Percentiles rank a stretch among this genome's conserved stretches.
Conservation (phyloP, 106 monocot species). For the Acanthochlamys bracteata region DNA sequence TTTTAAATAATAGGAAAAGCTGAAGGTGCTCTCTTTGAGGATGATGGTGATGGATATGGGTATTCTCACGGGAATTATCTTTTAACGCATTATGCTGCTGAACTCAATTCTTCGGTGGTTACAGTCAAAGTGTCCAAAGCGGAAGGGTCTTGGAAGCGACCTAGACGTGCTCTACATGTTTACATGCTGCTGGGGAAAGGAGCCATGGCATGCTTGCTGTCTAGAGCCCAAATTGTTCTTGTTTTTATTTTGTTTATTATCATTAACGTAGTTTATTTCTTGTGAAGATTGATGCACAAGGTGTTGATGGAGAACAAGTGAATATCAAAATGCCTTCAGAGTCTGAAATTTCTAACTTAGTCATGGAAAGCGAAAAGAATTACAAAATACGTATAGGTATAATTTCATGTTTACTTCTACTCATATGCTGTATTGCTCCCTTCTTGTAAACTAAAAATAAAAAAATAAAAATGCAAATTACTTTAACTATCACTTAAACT, state of each 20-base stretch:
- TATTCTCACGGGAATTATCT: slow-evolving; percentile 64
- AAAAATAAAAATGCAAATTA: too few species aligned
- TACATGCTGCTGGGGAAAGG: slow-evolving; percentile 67
- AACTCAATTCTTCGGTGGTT: slow-evolving; percentile 58
- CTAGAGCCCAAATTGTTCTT: not conserved
- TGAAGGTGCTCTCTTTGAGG: slow-evolving; percentile 82
- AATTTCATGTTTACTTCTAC: not conserved
- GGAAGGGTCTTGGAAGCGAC: slow-evolving; percentile 77
- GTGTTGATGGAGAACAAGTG: slow-evolving; percentile 79
- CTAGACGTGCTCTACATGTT: slow-evolving; percentile 55
- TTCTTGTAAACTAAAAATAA: too few species aligned
- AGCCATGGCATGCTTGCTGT: slow-evolving; percentile 48
- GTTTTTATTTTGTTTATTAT: not conserved
- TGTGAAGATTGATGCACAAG: slow-evolving; percentile 50
- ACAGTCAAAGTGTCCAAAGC: slow-evolving; percentile 60
- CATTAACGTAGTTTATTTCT: slow-evolving; percentile 1
- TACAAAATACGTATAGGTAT: slow-evolving; percentile 44
- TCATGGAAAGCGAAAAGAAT: slow-evolving; percentile 46
- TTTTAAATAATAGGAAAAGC: slow-evolving; percentile 60
- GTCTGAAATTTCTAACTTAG: slow-evolving; percentile 50
- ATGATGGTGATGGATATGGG: slow-evolving; percentile 88
- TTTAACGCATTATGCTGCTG: slow-evolving; percentile 71
- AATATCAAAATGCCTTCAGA: slow-evolving; percentile 59
- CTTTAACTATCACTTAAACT: too few species aligned
- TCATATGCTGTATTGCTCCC: too few species aligned